Evolutionary conservation across 805 yeast genomes (phyloP).

Genomic region (Metschnikowia amazonensis): DNA sequence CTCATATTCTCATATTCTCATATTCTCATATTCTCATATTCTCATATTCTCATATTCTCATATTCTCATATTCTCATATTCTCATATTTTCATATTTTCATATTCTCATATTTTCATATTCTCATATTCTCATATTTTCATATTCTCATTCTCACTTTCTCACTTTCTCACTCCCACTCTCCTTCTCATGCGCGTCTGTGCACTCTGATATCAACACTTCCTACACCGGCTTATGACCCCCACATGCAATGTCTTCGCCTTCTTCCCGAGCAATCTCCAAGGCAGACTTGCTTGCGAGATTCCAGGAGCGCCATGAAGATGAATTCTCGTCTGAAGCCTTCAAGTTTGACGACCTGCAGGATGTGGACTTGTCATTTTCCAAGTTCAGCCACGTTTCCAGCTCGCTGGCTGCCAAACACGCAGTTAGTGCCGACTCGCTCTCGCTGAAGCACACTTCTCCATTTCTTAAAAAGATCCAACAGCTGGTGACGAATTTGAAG

Average conservation of each 20-base stretch:
- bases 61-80: too few species aligned
- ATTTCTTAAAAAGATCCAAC: slow-evolving; percentile 28
- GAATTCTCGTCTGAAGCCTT: slow-evolving; percentile 25
- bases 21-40: too few species aligned
- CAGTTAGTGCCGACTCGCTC: slow-evolving; percentile 2
- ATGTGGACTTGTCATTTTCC: slow-evolving; percentile 32
- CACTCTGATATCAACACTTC: slow-evolving; percentile 6
- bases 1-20: too few species aligned
- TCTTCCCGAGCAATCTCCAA: slow-evolving; percentile 4
- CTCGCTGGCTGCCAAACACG: slow-evolving; percentile 7
- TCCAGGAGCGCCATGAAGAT: slow-evolving; percentile 16
- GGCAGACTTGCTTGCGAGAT: slow-evolving; percentile 11
- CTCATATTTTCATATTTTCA: too few species aligned
- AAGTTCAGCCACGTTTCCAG: slow-evolving; percentile 33
- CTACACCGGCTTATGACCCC: neutral
- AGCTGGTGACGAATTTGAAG: slow-evolving; percentile 12
- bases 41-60: too few species aligned
- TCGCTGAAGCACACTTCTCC: slow-evolving; percentile 21
- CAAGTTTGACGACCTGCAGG: slow-evolving; percentile 23
- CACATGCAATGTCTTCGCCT: neutral
- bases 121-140: too few species aligned
- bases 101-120: too few species aligned
- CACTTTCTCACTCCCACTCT: too few species aligned
- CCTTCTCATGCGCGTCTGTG: slow-evolving; percentile 2
- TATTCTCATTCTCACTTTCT: too few species aligned